Conservation (phyloP, 495 filamentous ascomycete species). For the Articulospora tetracladia region DNA sequence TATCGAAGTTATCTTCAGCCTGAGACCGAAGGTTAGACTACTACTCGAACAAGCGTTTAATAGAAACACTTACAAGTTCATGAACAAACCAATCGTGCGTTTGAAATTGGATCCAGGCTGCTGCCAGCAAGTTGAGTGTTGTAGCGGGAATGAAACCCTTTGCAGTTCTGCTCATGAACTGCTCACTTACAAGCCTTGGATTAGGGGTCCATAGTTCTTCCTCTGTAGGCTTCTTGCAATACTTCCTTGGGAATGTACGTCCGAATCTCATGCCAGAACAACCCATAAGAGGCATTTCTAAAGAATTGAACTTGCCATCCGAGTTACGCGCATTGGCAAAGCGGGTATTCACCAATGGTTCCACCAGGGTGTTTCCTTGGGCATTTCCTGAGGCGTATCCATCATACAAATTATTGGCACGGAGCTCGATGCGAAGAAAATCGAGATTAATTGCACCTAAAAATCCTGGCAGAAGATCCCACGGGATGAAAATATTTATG, state of each 20-base stretch:
- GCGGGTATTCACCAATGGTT: conserved; percentile 24
- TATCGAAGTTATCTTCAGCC: conserved; percentile 23
- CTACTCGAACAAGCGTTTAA: neutral
- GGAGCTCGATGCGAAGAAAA: conserved; percentile 36
- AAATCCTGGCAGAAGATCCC: conserved; percentile 35
- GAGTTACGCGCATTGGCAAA: conserved; percentile 32
- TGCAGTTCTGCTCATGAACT: conserved; percentile 31
- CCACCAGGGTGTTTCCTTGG: conserved; percentile 26
- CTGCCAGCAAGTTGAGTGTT: conserved; percentile 38
- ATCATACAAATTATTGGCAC: conserved; percentile 37
- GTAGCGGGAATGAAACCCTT: conserved; percentile 40
- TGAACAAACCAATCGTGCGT: conserved; percentile 39
- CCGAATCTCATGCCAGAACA: conserved; percentile 40
- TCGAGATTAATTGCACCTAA: conserved; percentile 36
- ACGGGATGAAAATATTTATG: conserved; percentile 33
- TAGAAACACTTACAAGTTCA: conserved; percentile 19
- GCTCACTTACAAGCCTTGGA: conserved; percentile 34
- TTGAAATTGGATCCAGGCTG: conserved; percentile 46
- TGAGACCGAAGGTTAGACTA: neutral
- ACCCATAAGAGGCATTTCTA: conserved; percentile 36
- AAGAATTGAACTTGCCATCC: conserved; percentile 38
- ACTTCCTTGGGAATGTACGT: conserved; percentile 33
- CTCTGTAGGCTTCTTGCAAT: conserved; percentile 28
- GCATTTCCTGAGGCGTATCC: conserved; percentile 27
- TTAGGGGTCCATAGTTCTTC: conserved; percentile 39